Evolutionary conservation across 2,329 filamentous ascomycete genomes (phyloP), one percentile per base, ranked within the genome.

Genomic region (Phaeophleospora eucalypticola): DNA sequence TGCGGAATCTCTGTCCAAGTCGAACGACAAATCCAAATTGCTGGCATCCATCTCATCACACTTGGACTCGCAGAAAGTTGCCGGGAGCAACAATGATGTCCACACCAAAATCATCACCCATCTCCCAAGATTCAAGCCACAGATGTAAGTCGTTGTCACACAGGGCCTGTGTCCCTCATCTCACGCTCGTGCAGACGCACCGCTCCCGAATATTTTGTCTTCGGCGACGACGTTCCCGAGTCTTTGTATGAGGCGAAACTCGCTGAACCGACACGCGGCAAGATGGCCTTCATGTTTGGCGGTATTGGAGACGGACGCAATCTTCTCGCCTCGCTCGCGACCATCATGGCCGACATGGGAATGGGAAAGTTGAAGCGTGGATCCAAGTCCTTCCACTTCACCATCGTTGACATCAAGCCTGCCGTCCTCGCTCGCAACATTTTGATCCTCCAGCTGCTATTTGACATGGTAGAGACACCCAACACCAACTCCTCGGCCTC

Each of bases 221-320:
- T 54, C 17, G 52, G 48, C 6, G 42, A 52, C 29, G 52, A 53
- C 36, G 38, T n/a, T 2, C 52, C 52, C 4, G 38, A 40, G 21
- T 43, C 46, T 3, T 29, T 54, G 27, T 47, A 43, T 36, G 44
- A 48, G 27, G 16, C 19, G 4, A 24, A 9, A n/a, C 45, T 52
- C 1, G 8, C 24, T 8, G 9, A 18, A 14, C 49, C 37, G 14
- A 24, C 19, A 9, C 18, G 42, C 16, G 20, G 45, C n/a, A 43
- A 33, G 12, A 38, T 49, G 10, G 45, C 49, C 16, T n/a, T 52
- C 20, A 20, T 52, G 15, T 46, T 49, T 19, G 39, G 37, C 7
- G 50, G 43, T 16, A 49, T 52, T 38, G 50, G 50, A 6, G 43
- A 49, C 37, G 39, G 29, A 8, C 34, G 46, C 3, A 32, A 49